A percentile compares a stretch with the other conserved stretches of the same genome.
Evolutionary conservation across 1,284 basidiomycete species (phyloP).

Genomic region (Flammula alnicola): DNA sequence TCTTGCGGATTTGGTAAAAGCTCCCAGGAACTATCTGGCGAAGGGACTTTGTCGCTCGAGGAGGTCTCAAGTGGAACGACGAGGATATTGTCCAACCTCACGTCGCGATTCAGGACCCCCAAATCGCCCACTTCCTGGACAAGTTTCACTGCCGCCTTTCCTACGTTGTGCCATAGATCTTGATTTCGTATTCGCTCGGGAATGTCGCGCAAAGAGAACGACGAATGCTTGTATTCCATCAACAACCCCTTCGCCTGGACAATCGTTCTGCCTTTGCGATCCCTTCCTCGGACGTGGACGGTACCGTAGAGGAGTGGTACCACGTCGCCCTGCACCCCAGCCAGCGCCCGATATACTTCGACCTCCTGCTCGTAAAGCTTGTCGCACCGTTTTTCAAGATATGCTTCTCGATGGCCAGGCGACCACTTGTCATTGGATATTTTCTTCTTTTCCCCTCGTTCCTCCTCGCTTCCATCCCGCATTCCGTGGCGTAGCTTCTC

Average conservation of each 20-base stretch:
- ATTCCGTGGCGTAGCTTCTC: too few species aligned
- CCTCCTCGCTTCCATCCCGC: background rate
- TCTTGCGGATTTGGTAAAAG: background rate
- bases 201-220: slow-evolving; percentile 20
- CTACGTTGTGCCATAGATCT: slow-evolving; percentile 15
- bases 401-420: slow-evolving; percentile 18
- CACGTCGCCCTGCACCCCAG: slow-evolving; percentile 10
- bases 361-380: slow-evolving; percentile 15
- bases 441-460: background rate
- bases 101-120: slow-evolving; percentile 18
- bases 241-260: slow-evolving; percentile 11
- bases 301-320: slow-evolving; percentile 19
- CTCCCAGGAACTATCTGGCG: slow-evolving; percentile 2
- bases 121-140: slow-evolving; percentile 19
- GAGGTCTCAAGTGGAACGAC: slow-evolving; percentile 12
- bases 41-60: background rate
- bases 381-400: slow-evolving; percentile 14
- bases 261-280: background rate
- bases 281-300: slow-evolving; percentile 3
- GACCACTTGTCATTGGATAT: slow-evolving; percentile 12
- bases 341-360: slow-evolving; percentile 14
- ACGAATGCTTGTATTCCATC: slow-evolving; percentile 17
- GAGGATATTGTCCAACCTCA: slow-evolving; percentile 21
- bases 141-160: slow-evolving; percentile 15
- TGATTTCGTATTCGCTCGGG: slow-evolving; percentile 12